phyloP scores from a whole-genome alignment of 2,329 filamentous ascomycete species.

The Microcera coccophila region DNA sequence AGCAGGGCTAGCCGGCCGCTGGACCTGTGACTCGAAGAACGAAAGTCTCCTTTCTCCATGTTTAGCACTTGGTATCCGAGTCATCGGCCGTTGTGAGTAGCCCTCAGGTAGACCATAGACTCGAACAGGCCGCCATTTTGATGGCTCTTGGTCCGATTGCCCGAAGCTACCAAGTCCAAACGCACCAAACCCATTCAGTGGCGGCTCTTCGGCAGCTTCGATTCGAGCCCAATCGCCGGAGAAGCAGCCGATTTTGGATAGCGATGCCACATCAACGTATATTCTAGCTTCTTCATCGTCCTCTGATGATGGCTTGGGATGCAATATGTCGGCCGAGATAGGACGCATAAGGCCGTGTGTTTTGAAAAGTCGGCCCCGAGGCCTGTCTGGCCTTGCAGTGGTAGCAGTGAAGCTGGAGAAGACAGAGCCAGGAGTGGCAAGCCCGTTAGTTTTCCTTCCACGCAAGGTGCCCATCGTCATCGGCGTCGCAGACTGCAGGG shows the following conservation, averaged over 20 bases:
- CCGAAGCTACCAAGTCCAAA: slow-evolving; percentile 65
- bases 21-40: slow-evolving; percentile 66
- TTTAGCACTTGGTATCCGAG: slow-evolving; percentile 55
- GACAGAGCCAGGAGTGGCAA: slow-evolving; percentile 79
- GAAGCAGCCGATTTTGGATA: slow-evolving; percentile 91
- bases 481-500: slow-evolving; percentile 76
- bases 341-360: slow-evolving; percentile 68
- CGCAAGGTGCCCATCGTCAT: slow-evolving; percentile 61
- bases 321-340: slow-evolving; percentile 73
- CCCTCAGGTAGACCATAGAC: slow-evolving; percentile 85
- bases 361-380: slow-evolving; percentile 77
- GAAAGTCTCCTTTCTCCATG: slow-evolving; percentile 52
- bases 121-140: slow-evolving; percentile 75
- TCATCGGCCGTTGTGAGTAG: slow-evolving; percentile 58
- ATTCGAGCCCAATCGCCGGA: slow-evolving; percentile 95
- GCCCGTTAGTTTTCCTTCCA: slow-evolving; percentile 63
- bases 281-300: slow-evolving; percentile 88
- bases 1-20: slow-evolving; percentile 53
- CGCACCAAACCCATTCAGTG: slow-evolving; percentile 59
- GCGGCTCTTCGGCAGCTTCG: slow-evolving; percentile 72
- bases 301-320: slow-evolving; percentile 70
- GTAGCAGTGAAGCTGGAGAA: slow-evolving; percentile 84
- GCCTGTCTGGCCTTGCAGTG: slow-evolving; percentile 70
- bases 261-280: slow-evolving; percentile 81
- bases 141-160: slow-evolving; percentile 51